A percentile compares a stretch with the other conserved stretches of the same genome.
phyloP scores from a whole-genome alignment of 257 asterid genomes.

The Nicotiana paniculata region DNA sequence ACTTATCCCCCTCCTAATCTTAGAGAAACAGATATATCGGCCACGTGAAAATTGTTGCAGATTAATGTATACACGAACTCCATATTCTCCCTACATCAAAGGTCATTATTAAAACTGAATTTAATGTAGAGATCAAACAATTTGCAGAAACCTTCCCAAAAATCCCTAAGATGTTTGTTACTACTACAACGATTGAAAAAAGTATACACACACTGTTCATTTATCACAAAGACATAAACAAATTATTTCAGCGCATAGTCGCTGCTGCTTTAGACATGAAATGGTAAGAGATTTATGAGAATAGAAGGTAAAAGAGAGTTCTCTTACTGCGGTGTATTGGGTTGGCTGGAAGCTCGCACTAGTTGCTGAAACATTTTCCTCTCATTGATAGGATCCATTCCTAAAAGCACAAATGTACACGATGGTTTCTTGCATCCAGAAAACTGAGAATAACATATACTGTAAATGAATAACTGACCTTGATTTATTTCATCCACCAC shows the following conservation, averaged over 20 bases:
- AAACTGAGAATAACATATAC: neutral
- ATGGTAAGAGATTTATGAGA: conserved; percentile 2
- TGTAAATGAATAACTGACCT: conserved; percentile 35
- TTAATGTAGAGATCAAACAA: neutral
- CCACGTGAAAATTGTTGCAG: neutral
- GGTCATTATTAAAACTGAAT: neutral
- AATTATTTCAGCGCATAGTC: neutral
- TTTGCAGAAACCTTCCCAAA: neutral
- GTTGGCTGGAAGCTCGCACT: conserved; percentile 91
- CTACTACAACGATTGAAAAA: neutral
- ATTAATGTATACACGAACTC: neutral
- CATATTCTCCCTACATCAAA: neutral
- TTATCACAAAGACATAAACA: neutral
- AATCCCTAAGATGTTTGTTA: neutral
- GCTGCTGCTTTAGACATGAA: neutral
- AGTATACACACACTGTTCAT: neutral
- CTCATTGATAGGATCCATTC: conserved; percentile 98
- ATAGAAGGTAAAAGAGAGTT: conserved; percentile 2
- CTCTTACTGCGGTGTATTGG: conserved; percentile 85
- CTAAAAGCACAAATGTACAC: conserved; percentile 28
- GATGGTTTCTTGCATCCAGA: conserved; percentile 1
- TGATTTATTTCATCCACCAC: conserved; percentile 98
- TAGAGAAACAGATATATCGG: neutral
- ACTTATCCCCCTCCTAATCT: neutral
- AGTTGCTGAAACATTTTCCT: conserved; percentile 97